A percentile compares a stretch with the other conserved stretches of the same genome.
Conservation (phyloP, 306 rosid genomes). For the Pyrus betulifolia region DNA sequence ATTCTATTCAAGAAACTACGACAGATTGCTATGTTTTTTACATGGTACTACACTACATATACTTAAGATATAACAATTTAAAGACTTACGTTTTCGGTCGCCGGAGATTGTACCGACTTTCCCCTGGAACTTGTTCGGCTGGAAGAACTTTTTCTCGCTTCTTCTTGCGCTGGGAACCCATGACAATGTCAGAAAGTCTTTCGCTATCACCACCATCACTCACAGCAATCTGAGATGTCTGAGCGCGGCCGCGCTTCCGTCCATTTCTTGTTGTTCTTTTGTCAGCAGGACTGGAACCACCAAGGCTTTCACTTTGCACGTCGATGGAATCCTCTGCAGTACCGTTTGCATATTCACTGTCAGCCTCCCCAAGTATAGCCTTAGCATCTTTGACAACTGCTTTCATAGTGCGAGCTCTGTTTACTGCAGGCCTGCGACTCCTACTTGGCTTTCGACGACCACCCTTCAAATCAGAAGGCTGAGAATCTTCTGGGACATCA, state of each 20-base stretch:
- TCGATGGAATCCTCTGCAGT: slow-evolving; percentile 59
- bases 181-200: slow-evolving; percentile 51
- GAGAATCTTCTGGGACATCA: slow-evolving; percentile 41
- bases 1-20: not conserved
- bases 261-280: slow-evolving; percentile 29
- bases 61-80: not conserved
- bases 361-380: slow-evolving; percentile 56
- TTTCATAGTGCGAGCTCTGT: slow-evolving; percentile 51
- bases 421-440: slow-evolving; percentile 42
- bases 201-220: slow-evolving; percentile 59
- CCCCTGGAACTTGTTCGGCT: slow-evolving; percentile 43
- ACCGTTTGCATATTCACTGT: slow-evolving; percentile 55
- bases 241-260: slow-evolving; percentile 59
- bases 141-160: slow-evolving; percentile 51
- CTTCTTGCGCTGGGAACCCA: slow-evolving; percentile 50
- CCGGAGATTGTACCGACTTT: slow-evolving; percentile 75
- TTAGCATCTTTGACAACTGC: slow-evolving; percentile 71
- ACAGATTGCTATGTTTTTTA: not conserved
- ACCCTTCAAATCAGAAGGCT: slow-evolving; percentile 43
- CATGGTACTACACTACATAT: not conserved
- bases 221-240: slow-evolving; percentile 47
- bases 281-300: slow-evolving; percentile 25
- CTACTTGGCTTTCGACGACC: slow-evolving; percentile 32
- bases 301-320: slow-evolving; percentile 45
- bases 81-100: slow-evolving; percentile 52